These are phyloP conservation scores for Camellia lanceoleosa DNA, from an alignment of 148 eudicot genomes.

Conservation along the genomic window DNA sequence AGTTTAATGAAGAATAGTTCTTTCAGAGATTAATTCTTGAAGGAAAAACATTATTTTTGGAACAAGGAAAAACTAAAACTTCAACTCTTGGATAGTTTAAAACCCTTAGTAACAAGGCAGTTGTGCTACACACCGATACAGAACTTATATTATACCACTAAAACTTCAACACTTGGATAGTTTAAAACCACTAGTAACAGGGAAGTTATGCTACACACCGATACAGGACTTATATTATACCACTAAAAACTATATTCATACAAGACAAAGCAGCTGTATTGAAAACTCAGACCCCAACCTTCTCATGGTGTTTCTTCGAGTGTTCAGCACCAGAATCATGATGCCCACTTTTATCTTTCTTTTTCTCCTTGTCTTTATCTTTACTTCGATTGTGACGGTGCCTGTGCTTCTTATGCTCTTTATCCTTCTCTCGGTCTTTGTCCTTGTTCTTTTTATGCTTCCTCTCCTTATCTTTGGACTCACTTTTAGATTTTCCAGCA, in stretches of 20 bases:
- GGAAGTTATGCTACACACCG: too few species aligned
- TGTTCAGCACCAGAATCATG: constrained; percentile 73
- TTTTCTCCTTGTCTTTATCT: constrained; percentile 86
- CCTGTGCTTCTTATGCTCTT: constrained; percentile 93
- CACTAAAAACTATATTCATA: neutral
- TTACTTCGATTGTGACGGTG: constrained; percentile 91
- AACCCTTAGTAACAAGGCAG: neutral
- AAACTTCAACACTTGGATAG: neutral
- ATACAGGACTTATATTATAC: neutral
- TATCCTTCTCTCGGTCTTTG: constrained; percentile 83
- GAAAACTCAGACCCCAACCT: constrained; percentile 45
- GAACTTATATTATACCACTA: neutral
- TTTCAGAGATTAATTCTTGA: neutral
- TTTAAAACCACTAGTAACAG: neutral
- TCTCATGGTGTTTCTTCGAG: constrained; percentile 81
- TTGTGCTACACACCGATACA: too few species aligned
- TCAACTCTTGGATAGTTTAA: neutral
- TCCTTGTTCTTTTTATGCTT: constrained; percentile 87
- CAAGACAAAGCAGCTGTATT: constrained; percentile 1
- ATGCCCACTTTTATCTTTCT: constrained; percentile 74
- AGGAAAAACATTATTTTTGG: neutral
- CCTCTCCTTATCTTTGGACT: constrained; percentile 85
- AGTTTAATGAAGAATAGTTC: neutral
- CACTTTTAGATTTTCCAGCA: constrained; percentile 71
- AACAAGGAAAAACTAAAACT: constrained; percentile 2